Evolutionary conservation across 2,329 filamentous ascomycete genomes (phyloP), one percentile per base, ranked within the genome.

Genomic region (Xylaria sp.): DNA sequence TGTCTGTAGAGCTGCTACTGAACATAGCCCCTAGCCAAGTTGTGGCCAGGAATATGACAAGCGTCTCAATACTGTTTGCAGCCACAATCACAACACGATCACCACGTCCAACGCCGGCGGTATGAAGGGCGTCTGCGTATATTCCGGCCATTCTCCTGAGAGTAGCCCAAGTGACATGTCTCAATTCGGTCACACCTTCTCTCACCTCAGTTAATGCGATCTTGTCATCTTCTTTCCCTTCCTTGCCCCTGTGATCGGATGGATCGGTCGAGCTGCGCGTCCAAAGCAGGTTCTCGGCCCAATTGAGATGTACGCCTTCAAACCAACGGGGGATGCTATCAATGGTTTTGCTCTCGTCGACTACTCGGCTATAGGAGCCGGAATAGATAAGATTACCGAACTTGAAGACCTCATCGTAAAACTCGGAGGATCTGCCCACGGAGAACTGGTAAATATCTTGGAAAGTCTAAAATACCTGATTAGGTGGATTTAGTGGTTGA

Each of bases 251-350:
- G 27, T 82, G 74, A 2, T 81, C 83, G 0, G 81, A 77, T 10
- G 83, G 74, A n/a, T 79, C 76, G 0, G 79, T 73, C 1, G 79
- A 75, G 2, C 77, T 76, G 15, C 81, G 80, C 1, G 85, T 85
- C 80, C 87, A 94, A 29, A 97, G 86, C 29, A 93, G 79, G 75
- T 96, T 96, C 80, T 96, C 92, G 5, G 92, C 90, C 75, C 90
- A 95, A 74, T 94, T 96, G 72, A 96, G 78, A 5, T 82, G 80
- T 1, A 94, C 84, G 33, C 93, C 93, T 1, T 87, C 81, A 77
- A 96, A 96, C 93, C 93, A 96, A 45, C 83, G 80, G 0, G 93
- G 93, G 5, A 95, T 84, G 17, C 83, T 82, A 67, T 93, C 89
- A 77, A 96, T 92, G 1, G 89, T 87, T 1, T 86, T 83, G 0